Evolutionary conservation across 768 basidiomycete genomes (phyloP), one percentile per base, ranked within the genome.

Genomic region (Lanmaoa rubissima): DNA sequence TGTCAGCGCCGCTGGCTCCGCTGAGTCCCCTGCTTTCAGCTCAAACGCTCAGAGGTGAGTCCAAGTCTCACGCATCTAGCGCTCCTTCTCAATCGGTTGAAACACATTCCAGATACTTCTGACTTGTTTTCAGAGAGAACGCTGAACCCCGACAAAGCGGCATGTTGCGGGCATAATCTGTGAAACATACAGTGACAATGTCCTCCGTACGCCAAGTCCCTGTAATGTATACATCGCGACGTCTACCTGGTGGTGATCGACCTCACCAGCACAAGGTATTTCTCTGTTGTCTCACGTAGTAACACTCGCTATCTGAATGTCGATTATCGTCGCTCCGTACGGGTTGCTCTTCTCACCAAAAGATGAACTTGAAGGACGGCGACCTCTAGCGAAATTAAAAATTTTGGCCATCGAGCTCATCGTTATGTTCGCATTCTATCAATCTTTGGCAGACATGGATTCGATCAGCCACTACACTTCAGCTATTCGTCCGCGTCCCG

Each of bases 401-500:
- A 28, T 96, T 70, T 67, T 95, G 58, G 75, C 84, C 3, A 94
- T 96, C 76, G 95, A 95, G 71, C 74, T 90, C 34, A 88, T 92
- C 47, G 88, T 93, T 43, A 85, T 93, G 83, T 85, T 89, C 69
- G 93, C 92, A 0, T 94, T 91, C 71, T 96, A 94, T 69, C 94
- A 94, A 65, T 78, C 81, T 1, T 88, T 92, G 24, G 48, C 50
- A 35, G 58, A 60, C 26, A 44, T 51, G 38, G 48, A 34, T 48
- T 48, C 54, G 13, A 46, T 51, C 28, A 39, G 46, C 32, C 43
- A 40, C 31, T 53, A 56, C 52, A 50, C 60, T 42, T 47, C 57
- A n/a, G 53, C 31, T n/a, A 39, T 56, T 43, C 64, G 48, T 45
- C 57, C 59, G 31, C 59, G 57, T 44, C 39, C 62, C 31, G 75